Evolutionary conservation across 352 stramenopile genomes (phyloP), one percentile per base, ranked within the genome.

Genomic region (Phytophthora niederhauseri): DNA sequence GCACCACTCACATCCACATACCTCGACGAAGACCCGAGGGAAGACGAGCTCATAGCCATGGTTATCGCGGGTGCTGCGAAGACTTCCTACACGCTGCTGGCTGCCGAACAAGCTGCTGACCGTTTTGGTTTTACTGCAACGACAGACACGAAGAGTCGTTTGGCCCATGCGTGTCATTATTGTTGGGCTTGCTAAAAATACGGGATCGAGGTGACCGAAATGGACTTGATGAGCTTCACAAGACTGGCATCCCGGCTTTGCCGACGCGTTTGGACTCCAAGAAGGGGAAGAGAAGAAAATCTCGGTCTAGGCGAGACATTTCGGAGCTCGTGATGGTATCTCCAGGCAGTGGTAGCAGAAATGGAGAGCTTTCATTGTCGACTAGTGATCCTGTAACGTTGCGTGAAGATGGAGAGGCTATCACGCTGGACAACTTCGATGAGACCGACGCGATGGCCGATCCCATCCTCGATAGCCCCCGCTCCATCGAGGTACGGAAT

Each of bases 361-460:
- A 53, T 66, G 41, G 26, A n/a, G 54, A 68, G 36, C 14, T 76
- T 30, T 19, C 31, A 24, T 49, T 63, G n/a, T 26, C 55, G 30
- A 57, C 22, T 41, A 51, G 48, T 6, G 57, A 22, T 51, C 11
- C 34, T 17, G 56, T 53, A 22, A 46, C 57, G 46, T 22, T 56
- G 15, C 20, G 56, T 22, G 64, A 73, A 20, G 64, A 72, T 1
- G 43, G 9, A 2, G 64, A 72, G 15, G 48, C 57, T 22, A 75
- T 91, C 55, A 82, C 67, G 14, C 48, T 93, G 15, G 81, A 90
- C 9, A 91, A 93, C 52, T 95, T 93, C 50, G 76, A 93, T 24
- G 75, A 94, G 48, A 76, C 68, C 2, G 76, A 67, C 43, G 34
- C 59, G 0, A 64, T 60, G 52, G 65, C 70, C 2, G 54, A 72